phyloP scores from a whole-genome alignment of 331 rosid species.

The Malus hybrid region DNA sequence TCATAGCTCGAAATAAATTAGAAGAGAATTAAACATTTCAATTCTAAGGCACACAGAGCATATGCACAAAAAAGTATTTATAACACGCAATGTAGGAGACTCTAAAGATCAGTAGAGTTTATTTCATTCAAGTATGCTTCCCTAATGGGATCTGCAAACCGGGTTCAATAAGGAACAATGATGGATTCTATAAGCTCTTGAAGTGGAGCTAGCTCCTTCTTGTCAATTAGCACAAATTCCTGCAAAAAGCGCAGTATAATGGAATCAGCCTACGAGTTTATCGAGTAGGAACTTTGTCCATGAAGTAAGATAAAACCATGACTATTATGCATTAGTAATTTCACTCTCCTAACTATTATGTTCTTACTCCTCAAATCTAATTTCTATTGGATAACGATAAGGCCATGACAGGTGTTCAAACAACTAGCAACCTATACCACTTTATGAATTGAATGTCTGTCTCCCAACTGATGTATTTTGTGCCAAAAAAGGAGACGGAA shows the following conservation, averaged over 20 bases:
- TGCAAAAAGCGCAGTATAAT: constrained; percentile 22
- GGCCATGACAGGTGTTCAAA: neutral
- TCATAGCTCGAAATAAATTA: constrained; percentile 21
- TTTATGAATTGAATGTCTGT: neutral
- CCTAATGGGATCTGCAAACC: constrained; percentile 14
- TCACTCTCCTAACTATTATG: neutral
- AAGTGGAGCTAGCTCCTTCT: constrained; percentile 98
- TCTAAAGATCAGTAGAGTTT: neutral
- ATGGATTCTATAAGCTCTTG: constrained; percentile 98
- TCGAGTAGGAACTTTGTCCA: neutral
- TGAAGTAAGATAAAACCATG: neutral
- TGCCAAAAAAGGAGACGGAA: neutral
- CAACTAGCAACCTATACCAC: neutral
- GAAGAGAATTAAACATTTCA: neutral
- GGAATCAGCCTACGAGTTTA: neutral
- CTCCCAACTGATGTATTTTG: neutral
- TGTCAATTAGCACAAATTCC: constrained; percentile 96
- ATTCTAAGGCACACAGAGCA: constrained; percentile 17
- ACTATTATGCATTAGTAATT: neutral
- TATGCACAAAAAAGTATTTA: constrained; percentile 23
- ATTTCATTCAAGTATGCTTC: constrained; percentile 3
- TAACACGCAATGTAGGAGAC: neutral
- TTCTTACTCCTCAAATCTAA: neutral
- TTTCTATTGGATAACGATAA: neutral
- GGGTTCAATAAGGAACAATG: constrained; percentile 64